Evolutionary conservation across 371 early-diverging fungal genomes (phyloP).

Genomic region (Mortierella sp.): DNA sequence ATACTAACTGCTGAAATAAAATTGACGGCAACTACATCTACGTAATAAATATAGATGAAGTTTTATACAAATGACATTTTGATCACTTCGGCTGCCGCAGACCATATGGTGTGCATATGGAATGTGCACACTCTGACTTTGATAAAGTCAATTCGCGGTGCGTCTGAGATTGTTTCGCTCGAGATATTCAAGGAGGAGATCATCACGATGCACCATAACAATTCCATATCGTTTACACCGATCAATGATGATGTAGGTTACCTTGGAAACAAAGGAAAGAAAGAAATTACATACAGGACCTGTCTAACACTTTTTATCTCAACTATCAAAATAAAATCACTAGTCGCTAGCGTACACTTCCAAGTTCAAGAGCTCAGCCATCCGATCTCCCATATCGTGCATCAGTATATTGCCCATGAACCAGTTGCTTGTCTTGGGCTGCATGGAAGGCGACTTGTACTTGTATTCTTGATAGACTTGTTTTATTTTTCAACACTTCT

Average conservation of each 20-base stretch:
- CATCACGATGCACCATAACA: slow-evolving; percentile 72
- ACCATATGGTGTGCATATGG: slow-evolving; percentile 76
- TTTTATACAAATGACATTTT: slow-evolving; percentile 73
- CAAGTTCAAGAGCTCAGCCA: slow-evolving; percentile 73
- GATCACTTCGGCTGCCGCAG: slow-evolving; percentile 74
- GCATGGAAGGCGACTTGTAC: slow-evolving; percentile 74
- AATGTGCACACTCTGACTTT: slow-evolving; percentile 66
- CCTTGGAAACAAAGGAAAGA: not conserved
- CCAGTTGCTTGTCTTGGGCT: slow-evolving; percentile 72
- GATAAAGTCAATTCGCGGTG: slow-evolving; percentile 70
- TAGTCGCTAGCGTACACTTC: slow-evolving; percentile 76
- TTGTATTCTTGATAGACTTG: slow-evolving; percentile 62
- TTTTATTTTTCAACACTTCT: not conserved
- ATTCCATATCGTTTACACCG: slow-evolving; percentile 74
- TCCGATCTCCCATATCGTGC: slow-evolving; percentile 73
- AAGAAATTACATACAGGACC: not conserved
- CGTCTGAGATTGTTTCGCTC: slow-evolving; percentile 64
- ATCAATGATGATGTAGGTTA: slow-evolving; percentile 74
- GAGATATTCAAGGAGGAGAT: slow-evolving; percentile 74
- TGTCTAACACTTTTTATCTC: no score
- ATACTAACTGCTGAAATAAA: no score
- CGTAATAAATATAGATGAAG: slow-evolving; percentile 59
- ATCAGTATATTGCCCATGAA: slow-evolving; percentile 72
- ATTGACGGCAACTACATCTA: not conserved
- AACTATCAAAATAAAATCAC: not conserved